These are phyloP conservation scores for Leccinellum rugosiceps DNA, from an alignment of 768 basidiomycete genomes.

Conservation along the genomic window DNA sequence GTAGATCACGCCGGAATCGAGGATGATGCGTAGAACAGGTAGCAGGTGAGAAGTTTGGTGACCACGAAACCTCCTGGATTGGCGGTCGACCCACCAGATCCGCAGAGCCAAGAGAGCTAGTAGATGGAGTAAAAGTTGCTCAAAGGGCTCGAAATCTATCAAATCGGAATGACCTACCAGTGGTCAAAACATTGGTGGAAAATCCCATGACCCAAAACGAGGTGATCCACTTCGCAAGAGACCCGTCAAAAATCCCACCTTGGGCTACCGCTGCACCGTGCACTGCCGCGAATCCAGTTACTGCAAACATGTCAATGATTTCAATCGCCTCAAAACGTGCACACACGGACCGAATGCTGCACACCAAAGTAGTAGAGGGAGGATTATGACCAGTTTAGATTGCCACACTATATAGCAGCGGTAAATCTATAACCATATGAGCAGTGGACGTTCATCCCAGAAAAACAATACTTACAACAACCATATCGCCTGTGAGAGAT, in stretches of 20 bases:
- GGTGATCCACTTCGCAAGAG: constrained; percentile 33
- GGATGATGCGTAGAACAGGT: constrained; percentile 26
- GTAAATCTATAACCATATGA: constrained; percentile 20
- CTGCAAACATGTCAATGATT: constrained; percentile 1
- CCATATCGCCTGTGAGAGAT: constrained; percentile 29
- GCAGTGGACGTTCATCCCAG: background rate
- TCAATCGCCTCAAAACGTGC: background rate
- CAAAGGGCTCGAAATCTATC: background rate
- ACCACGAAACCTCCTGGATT: constrained; percentile 11
- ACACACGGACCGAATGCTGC: constrained; percentile 19
- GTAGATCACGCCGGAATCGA: constrained; percentile 40
- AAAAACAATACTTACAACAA: constrained; percentile 21
- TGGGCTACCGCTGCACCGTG: constrained; percentile 2
- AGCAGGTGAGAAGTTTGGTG: constrained; percentile 7
- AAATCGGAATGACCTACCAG: constrained; percentile 19
- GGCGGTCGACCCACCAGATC: constrained; percentile 30
- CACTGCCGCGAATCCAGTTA: constrained; percentile 11
- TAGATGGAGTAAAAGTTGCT: background rate
- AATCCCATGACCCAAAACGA: constrained; percentile 33
- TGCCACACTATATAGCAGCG: constrained; percentile 35
- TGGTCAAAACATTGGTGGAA: constrained; percentile 32
- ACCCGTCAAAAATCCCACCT: constrained; percentile 24
- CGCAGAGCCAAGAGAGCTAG: constrained; percentile 29
- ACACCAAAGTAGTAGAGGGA: constrained; percentile 31
- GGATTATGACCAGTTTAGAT: constrained; percentile 21